Conservation (phyloP, 2,329 filamentous ascomycete species). For the Ceratocystis cubensis region DNA sequence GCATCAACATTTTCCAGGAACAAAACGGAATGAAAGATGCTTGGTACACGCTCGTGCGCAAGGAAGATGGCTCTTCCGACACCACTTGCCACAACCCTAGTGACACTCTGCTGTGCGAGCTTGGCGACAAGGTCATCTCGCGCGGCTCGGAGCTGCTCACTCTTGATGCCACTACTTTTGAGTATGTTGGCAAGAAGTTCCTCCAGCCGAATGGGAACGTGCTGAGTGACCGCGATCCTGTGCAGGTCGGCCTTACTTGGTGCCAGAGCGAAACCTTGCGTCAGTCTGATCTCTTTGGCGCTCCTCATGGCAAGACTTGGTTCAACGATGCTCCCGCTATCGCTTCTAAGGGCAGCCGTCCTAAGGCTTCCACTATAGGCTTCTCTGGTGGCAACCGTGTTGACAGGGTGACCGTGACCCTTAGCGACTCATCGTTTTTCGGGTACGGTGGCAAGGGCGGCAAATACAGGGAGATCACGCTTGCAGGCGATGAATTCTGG, state of each 20-base stretch:
- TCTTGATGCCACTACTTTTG: slow-evolving; percentile 38
- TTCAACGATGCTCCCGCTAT: slow-evolving; percentile 42
- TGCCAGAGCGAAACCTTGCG: slow-evolving; percentile 29
- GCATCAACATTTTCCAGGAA: slow-evolving; percentile 39
- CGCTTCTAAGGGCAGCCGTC: slow-evolving; percentile 25
- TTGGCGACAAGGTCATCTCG: slow-evolving; percentile 55
- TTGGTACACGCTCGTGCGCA: slow-evolving; percentile 45
- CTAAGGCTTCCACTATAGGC: slow-evolving; percentile 30
- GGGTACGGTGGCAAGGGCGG: slow-evolving; percentile 43
- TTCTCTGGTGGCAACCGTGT: slow-evolving; percentile 39
- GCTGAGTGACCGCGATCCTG: slow-evolving; percentile 52
- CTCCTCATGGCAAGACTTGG: slow-evolving; percentile 36
- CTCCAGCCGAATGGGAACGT: slow-evolving; percentile 43
- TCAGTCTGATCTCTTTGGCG: slow-evolving; percentile 37
- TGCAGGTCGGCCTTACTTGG: slow-evolving; percentile 44
- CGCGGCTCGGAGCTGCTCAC: slow-evolving; percentile 37
- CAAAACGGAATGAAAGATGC: slow-evolving; percentile 43
- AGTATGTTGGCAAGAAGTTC: slow-evolving; percentile 45
- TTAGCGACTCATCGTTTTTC: slow-evolving; percentile 37
- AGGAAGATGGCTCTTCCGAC: slow-evolving; percentile 35
- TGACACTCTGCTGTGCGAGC: slow-evolving; percentile 44
- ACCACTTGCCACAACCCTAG: slow-evolving; percentile 46
- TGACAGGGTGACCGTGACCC: slow-evolving; percentile 37
- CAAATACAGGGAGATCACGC: too few species aligned
- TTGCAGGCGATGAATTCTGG: slow-evolving; percentile 35